Evolutionary conservation across 768 basidiomycete genomes (phyloP).

Genomic region (Candolleomyces efflorescens): DNA sequence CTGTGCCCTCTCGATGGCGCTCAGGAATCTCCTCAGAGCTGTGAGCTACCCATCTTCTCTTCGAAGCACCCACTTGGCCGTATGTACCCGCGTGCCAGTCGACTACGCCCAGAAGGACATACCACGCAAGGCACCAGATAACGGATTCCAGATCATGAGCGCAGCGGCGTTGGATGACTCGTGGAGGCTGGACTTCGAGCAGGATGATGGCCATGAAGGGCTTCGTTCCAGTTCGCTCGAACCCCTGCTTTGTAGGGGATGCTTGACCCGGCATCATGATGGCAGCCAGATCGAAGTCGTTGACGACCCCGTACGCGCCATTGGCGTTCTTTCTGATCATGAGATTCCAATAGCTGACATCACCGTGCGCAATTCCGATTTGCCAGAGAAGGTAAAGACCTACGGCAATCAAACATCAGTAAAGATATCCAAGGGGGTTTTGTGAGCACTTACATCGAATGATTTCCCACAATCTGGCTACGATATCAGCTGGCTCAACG

Average conservation of each 20-base stretch:
- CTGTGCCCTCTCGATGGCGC: background rate
- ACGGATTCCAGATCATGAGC: slow-evolving; percentile 12
- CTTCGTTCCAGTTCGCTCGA: slow-evolving; percentile 6
- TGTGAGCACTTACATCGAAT: background rate
- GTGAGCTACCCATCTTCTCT: too few species aligned
- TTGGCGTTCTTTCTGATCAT: slow-evolving; percentile 3
- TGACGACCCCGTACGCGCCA: slow-evolving; percentile 3
- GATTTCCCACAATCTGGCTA: background rate
- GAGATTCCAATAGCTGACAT: slow-evolving; percentile 10
- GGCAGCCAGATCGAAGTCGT: slow-evolving; percentile 14
- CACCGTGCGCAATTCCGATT: slow-evolving; percentile 6
- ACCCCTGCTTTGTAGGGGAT: slow-evolving; percentile 4
- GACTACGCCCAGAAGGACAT: too few species aligned
- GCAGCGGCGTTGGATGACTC: slow-evolving; percentile 1
- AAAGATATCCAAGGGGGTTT: background rate
- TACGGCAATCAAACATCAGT: background rate
- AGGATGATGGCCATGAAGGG: slow-evolving; percentile 11
- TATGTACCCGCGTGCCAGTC: background rate
- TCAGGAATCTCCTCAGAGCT: too few species aligned
- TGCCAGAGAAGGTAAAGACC: slow-evolving; percentile 11
- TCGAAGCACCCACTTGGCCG: too few species aligned
- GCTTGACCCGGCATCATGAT: slow-evolving; percentile 10
- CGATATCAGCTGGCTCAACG: background rate
- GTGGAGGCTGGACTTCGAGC: background rate
- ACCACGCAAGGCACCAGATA: slow-evolving; percentile 4